A percentile compares a stretch with the other conserved stretches of the same genome.
Evolutionary conservation across 116 monocot genomes (phyloP).

Genomic region (Papilionanthe hybrid): DNA sequence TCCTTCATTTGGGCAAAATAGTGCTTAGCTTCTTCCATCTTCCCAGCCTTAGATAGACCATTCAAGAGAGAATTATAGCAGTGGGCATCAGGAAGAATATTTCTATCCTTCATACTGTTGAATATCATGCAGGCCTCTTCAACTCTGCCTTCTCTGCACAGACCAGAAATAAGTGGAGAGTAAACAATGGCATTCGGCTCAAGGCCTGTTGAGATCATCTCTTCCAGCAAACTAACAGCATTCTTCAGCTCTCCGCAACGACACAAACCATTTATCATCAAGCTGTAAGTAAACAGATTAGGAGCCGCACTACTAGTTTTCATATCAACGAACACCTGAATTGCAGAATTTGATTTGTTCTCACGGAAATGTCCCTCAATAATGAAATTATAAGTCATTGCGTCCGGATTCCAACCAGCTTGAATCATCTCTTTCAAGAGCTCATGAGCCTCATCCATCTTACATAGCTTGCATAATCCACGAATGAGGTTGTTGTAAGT

Average conservation of each 20-base stretch:
- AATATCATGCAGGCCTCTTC: slow-evolving; percentile 47
- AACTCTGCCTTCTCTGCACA: slow-evolving; percentile 45
- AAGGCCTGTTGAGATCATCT: slow-evolving; percentile 48
- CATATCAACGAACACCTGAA: slow-evolving; percentile 54
- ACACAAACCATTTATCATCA: slow-evolving; percentile 51
- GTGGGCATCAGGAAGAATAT: slow-evolving; percentile 53
- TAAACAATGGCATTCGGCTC: slow-evolving; percentile 48
- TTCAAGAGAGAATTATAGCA: slow-evolving; percentile 75
- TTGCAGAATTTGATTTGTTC: slow-evolving; percentile 25
- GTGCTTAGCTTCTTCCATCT: slow-evolving; percentile 50
- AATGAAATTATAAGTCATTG: slow-evolving; percentile 53
- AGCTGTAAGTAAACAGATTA: slow-evolving; percentile 50
- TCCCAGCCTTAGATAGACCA: slow-evolving; percentile 55
- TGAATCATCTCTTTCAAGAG: slow-evolving; percentile 54
- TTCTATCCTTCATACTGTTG: slow-evolving; percentile 41
- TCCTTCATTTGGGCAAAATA: slow-evolving; percentile 46
- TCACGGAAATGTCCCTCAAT: slow-evolving; percentile 54
- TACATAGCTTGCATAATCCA: slow-evolving; percentile 52
- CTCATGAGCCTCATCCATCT: slow-evolving; percentile 44
- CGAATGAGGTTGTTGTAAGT: slow-evolving; percentile 65
- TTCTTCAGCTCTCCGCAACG: slow-evolving; percentile 18
- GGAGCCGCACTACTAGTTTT: slow-evolving; percentile 25
- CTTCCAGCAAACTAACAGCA: slow-evolving; percentile 36
- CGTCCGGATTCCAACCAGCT: slow-evolving; percentile 43
- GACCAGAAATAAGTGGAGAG: slow-evolving; percentile 44